Conservation (phyloP, 1,139 yeast genomes). For the Debaryomyces robertsiae region DNA sequence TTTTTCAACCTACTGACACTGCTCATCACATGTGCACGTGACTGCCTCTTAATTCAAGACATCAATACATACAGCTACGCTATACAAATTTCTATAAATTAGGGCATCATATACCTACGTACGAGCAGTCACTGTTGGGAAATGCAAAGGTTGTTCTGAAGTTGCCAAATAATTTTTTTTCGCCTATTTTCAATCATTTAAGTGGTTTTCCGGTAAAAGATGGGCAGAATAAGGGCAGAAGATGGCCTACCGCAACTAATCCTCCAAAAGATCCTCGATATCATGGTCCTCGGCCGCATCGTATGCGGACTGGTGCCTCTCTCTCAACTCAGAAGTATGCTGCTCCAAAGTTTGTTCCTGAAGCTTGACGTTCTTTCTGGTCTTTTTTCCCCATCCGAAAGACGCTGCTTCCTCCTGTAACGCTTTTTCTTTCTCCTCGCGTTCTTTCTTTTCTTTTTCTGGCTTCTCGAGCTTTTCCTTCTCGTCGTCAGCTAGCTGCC, state of each 20-base stretch:
- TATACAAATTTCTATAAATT: constrained; percentile 2
- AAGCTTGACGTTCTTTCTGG: constrained; percentile 58
- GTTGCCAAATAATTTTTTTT: too few species aligned
- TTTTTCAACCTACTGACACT: constrained; percentile 12
- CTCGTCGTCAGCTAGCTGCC: constrained; percentile 53
- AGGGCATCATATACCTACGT: neutral
- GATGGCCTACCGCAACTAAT: constrained; percentile 28
- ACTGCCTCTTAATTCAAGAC: neutral
- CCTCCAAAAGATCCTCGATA: constrained; percentile 65
- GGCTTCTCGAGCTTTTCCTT: constrained; percentile 40
- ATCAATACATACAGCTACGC: constrained; percentile 3
- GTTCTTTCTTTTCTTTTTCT: constrained; percentile 33
- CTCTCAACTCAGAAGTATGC: constrained; percentile 45
- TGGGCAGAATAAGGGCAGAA: too few species aligned
- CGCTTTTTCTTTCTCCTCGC: constrained; percentile 32
- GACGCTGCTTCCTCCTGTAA: constrained; percentile 44
- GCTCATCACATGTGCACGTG: constrained; percentile 10
- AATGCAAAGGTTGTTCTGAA: too few species aligned
- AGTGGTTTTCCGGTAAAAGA: too few species aligned
- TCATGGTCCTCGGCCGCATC: constrained; percentile 67
- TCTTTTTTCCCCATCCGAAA: constrained; percentile 81
- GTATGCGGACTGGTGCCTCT: constrained; percentile 44
- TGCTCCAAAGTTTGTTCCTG: constrained; percentile 58
- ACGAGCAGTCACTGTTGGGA: neutral
- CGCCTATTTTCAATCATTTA: too few species aligned